Evolutionary conservation across 192 early-diverging fungal genomes (phyloP), one percentile per base, ranked within the genome.

Genomic region (Coemansia sp.): DNA sequence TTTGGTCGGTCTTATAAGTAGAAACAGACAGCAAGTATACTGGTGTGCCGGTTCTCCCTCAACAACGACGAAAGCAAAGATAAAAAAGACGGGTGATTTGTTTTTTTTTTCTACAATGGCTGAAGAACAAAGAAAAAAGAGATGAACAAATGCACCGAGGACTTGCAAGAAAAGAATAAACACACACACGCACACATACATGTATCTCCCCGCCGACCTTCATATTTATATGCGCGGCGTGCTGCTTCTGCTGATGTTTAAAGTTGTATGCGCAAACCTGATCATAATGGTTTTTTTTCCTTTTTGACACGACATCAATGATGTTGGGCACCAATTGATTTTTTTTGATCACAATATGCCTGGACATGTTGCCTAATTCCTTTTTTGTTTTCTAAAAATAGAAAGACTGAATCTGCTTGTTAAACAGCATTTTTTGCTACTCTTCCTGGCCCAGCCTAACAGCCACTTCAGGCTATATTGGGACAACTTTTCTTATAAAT

Each of bases 141-240:
- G n/a, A n/a, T n/a, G 12, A 45, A 45, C 8, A 16, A 45, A 45
- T 45, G 42, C 5, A 45, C 12, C 8, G 42, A 45, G 42, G 34
- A 6, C 8, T 36, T 36, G 34, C 34, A 36, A 45, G 2, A 11
- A 45, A 45, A 11, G 16, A 11, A 12, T 7, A 14, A 2, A 11
- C 42, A 45, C 42, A 11, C 42, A 45, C 42, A 45, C 16, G 10
- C 42, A 45, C 16, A 2, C 12, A 45, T 11, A 45, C 16, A 11
- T 45, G 42, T 45, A 12, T 11, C 42, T 45, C 42, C 42, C 42
- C 42, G 16, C 16, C 42, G 10, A 14, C 52, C 52, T 31, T 55
- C 11, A 55, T 55, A 55, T 55, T 8, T 55, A 55, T 30, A 55
- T 55, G 52, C 52, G 52, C 52, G 52, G 52, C 52, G 52, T 55